Evolutionary conservation across 2,329 filamentous ascomycete species (phyloP), one percentile per base, ranked within the genome.

Genomic region (Taxawa tesnikishii): DNA sequence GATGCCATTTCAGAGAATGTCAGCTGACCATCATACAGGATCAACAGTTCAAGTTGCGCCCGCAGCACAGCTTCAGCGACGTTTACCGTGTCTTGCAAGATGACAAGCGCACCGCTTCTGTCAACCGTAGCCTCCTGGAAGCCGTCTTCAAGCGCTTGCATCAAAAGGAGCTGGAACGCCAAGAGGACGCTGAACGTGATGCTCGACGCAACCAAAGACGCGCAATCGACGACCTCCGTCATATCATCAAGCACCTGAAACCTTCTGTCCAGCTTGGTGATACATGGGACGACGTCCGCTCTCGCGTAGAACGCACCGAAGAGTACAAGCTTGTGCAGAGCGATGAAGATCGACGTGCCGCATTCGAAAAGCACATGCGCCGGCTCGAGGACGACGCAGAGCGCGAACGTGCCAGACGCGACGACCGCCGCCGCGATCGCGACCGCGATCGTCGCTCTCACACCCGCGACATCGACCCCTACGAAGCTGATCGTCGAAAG

Each of bases 401-500:
- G 38, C 60, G 49, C 36, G 46, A 52, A 29, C 53, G 54, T 30
- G 48, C 54, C 33, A 45, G 48, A n/a, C 55, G 54, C 34, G 40
- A 70, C 29, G 68, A 73, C 29, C 58, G 62, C 33, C 64, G 67
- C 15, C 45, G 46, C 14, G 57, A 57, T 34, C 50, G 59, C 37
- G 51, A 54, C 33, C 54, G 55, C 34, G 48, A 56, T 36, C 48
- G 53, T 28, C 63, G 63, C 43, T 68, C 83, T 46, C 73, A 74
- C 46, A 92, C 83, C 51, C 83, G 85, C 47, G 90, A 96, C 56
- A 73, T 75, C 37, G 87, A 98, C 60, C 75, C 83, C 13, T 98
- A 98, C 56, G 90, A 96, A 58, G 90, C 87, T 38, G 90, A 98
- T 53, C 77, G 90, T 43, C 80, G 85, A 48, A 90, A 88, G 56